Evolutionary conservation across 2,329 filamentous ascomycete genomes (phyloP).

Genomic region (Seiridium cupressi): DNA sequence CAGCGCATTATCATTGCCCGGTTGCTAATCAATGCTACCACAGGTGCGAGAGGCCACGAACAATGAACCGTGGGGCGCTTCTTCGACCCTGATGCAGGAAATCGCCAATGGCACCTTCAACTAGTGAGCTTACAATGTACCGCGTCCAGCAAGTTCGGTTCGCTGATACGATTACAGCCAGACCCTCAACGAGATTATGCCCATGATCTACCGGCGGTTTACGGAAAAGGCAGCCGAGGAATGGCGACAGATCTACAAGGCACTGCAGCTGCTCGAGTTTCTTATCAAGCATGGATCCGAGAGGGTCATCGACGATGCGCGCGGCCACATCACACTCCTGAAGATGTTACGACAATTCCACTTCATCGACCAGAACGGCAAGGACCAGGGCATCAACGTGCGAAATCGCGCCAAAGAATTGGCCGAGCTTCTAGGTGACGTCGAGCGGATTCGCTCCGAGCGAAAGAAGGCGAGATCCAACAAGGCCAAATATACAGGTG

Average conservation of each 20-base stretch:
- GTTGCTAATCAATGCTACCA: neutral
- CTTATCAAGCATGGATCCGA: slow-evolving; percentile 98
- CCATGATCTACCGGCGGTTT: slow-evolving; percentile 99
- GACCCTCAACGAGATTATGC: slow-evolving; percentile 98
- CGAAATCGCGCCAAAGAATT: slow-evolving; percentile 95
- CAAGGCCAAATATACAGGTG: slow-evolving; percentile 92
- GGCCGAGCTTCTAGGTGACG: slow-evolving; percentile 87
- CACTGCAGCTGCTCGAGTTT: slow-evolving; percentile 92
- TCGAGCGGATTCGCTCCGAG: slow-evolving; percentile 78
- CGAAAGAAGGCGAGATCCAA: slow-evolving; percentile 88
- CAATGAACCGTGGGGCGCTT: slow-evolving; percentile 95
- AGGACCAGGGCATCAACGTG: slow-evolving; percentile 97
- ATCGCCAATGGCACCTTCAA: slow-evolving; percentile 98
- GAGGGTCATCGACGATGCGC: slow-evolving; percentile 93
- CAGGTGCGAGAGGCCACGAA: slow-evolving; percentile 97
- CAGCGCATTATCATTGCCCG: neutral
- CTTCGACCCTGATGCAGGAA: slow-evolving; percentile 87
- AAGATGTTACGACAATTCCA: slow-evolving; percentile 99
- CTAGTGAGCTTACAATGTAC: slow-evolving; percentile 64
- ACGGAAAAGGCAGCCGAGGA: slow-evolving; percentile 98
- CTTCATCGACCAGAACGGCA: slow-evolving; percentile 93
- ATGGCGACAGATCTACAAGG: slow-evolving; percentile 99
- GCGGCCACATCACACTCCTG: slow-evolving; percentile 89
- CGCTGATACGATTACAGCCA: slow-evolving; percentile 56
- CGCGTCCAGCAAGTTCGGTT: neutral